Conservation (phyloP, 2,329 filamentous ascomycete genomes). For the Colletotrichum navitas region DNA sequence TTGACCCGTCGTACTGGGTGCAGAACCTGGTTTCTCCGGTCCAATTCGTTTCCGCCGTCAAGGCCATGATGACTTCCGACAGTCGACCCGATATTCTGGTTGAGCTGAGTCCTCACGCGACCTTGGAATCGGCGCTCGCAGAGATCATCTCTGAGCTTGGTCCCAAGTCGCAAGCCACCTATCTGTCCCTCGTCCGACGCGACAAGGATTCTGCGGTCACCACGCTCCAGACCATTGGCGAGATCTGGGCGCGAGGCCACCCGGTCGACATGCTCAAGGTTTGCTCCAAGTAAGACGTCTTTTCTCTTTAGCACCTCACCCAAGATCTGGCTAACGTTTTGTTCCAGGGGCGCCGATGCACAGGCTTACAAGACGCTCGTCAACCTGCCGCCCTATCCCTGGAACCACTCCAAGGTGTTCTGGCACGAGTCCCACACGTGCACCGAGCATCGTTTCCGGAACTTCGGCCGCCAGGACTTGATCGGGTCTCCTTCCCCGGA, state of each 20-base stretch:
- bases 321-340: conserved; percentile 7
- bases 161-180: conserved; percentile 37
- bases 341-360: conserved; percentile 24
- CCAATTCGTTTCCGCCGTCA: conserved; percentile 57
- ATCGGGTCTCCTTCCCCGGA: conserved; percentile 62
- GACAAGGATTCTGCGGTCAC: conserved; percentile 44
- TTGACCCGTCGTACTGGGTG: conserved; percentile 57
- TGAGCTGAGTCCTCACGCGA: conserved; percentile 57
- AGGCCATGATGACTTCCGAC: conserved; percentile 49
- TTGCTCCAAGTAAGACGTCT: conserved; percentile 43
- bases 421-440: conserved; percentile 67
- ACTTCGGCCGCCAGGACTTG: conserved; percentile 62
- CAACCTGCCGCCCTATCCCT: conserved; percentile 65
- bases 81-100: conserved; percentile 53
- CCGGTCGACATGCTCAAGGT: conserved; percentile 50
- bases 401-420: conserved; percentile 65
- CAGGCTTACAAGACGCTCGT: conserved; percentile 48
- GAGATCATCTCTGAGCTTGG: conserved; percentile 50
- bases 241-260: conserved; percentile 54
- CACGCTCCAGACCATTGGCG: conserved; percentile 51
- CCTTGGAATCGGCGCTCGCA: conserved; percentile 53
- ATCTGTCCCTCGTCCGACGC: conserved; percentile 49
- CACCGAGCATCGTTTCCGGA: conserved; percentile 57
- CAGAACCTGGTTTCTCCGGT: conserved; percentile 61
- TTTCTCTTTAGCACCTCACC: background rate